Conservation (phyloP, 1,284 basidiomycete species). For the Boletellus deceptivus region DNA sequence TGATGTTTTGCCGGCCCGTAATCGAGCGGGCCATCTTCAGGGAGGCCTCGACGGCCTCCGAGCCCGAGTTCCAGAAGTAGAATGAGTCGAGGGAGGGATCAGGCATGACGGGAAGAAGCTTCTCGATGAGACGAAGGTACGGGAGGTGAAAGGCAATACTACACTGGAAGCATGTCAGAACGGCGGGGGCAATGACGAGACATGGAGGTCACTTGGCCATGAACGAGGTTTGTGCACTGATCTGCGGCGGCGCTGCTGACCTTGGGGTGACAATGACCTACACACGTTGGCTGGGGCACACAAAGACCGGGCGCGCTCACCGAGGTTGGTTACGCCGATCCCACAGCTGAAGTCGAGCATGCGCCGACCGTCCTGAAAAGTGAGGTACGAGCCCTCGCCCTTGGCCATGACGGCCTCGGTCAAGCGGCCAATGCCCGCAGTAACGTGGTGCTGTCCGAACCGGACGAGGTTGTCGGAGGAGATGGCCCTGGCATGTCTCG, state of each 20-base stretch:
- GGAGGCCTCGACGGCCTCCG: slow-evolving; percentile 85
- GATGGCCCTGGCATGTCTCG: slow-evolving; percentile 12
- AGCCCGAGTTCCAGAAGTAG: slow-evolving; percentile 96
- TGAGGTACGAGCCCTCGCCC: slow-evolving; percentile 76
- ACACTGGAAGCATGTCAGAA: slow-evolving; percentile 46
- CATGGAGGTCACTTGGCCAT: slow-evolving; percentile 56
- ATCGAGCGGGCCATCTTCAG: slow-evolving; percentile 77
- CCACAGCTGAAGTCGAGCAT: slow-evolving; percentile 86
- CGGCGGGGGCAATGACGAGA: neutral
- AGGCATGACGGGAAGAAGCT: slow-evolving; percentile 80
- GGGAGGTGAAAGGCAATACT: slow-evolving; percentile 77
- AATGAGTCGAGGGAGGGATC: slow-evolving; percentile 88
- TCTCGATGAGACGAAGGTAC: slow-evolving; percentile 75
- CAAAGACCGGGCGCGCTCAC: slow-evolving; percentile 37
- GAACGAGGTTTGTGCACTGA: slow-evolving; percentile 80
- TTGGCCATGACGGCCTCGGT: slow-evolving; percentile 74
- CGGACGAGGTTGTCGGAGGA: slow-evolving; percentile 28
- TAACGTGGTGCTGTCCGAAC: slow-evolving; percentile 67
- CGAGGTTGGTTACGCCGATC: slow-evolving; percentile 80
- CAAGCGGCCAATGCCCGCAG: slow-evolving; percentile 63
- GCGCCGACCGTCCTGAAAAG: slow-evolving; percentile 66
- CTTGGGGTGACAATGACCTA: slow-evolving; percentile 86
- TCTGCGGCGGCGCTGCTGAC: slow-evolving; percentile 84
- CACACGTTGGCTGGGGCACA: slow-evolving; percentile 1
- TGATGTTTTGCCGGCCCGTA: slow-evolving; percentile 84